Evolutionary conservation across 257 asterid genomes (phyloP).

Genomic region (Ocimum tenuiflorum): DNA sequence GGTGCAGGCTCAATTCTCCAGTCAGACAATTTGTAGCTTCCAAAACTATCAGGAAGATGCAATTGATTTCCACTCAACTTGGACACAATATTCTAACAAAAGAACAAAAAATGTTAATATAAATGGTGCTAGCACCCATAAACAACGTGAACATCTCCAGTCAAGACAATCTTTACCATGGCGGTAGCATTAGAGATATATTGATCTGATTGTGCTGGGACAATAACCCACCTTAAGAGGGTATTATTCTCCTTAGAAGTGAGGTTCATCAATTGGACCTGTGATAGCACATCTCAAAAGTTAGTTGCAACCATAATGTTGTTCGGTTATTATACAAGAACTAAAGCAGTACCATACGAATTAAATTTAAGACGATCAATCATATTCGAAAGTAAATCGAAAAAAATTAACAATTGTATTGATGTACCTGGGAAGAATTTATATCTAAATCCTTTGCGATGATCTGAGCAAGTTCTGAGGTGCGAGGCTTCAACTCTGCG

Average conservation of each 20-base stretch:
- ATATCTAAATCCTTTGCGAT: conserved; percentile 58
- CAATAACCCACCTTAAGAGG: conserved; percentile 64
- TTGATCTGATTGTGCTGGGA: conserved; percentile 52
- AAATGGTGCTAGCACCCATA: conserved; percentile 11
- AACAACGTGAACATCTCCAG: conserved; percentile 12
- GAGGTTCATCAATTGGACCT: conserved; percentile 63
- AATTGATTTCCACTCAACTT: conserved; percentile 42
- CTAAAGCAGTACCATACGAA: not conserved
- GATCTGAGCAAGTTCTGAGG: conserved; percentile 50
- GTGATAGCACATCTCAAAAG: conserved; percentile 29
- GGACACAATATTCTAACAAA: conserved; percentile 55
- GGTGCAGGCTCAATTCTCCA: conserved; percentile 62
- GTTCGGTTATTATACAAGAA: conserved; percentile 12
- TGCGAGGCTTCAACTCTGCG: conserved; percentile 71
- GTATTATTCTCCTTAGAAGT: conserved; percentile 56
- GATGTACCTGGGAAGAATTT: conserved; percentile 66
- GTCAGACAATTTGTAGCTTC: conserved; percentile 55
- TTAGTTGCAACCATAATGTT: conserved; percentile 16
- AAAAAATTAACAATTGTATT: conserved; percentile 10
- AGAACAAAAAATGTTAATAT: conserved; percentile 3
- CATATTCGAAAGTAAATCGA: conserved; percentile 1
- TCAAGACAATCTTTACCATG: conserved; percentile 37
- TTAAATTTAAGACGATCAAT: not conserved
- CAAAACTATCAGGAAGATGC: conserved; percentile 69
- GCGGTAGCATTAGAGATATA: conserved; percentile 60